A percentile compares a stretch with the other conserved stretches of the same genome.
phyloP scores from a whole-genome alignment of 495 filamentous ascomycete species.

The Penicillium argentinense region DNA sequence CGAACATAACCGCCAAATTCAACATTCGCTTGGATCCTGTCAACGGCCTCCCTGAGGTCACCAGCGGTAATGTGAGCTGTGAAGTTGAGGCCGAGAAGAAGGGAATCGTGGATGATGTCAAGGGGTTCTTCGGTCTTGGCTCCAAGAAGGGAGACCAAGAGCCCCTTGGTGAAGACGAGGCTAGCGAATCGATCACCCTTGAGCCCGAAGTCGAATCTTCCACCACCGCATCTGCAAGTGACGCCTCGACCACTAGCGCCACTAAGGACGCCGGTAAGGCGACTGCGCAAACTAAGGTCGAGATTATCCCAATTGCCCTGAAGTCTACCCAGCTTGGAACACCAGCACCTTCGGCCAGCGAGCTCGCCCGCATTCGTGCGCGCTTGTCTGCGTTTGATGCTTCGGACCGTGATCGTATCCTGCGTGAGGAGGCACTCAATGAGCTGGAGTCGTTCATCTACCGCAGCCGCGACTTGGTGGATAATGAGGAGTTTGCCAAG shows the following conservation, averaged over 20 bases:
- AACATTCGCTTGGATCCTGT: constrained; percentile 67
- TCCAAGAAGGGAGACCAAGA: constrained; percentile 81
- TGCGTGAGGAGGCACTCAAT: constrained; percentile 87
- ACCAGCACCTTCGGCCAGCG: constrained; percentile 50
- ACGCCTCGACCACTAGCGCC: constrained; percentile 46
- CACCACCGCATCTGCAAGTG: constrained; percentile 41
- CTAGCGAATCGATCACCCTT: constrained; percentile 47
- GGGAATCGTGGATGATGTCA: constrained; percentile 86
- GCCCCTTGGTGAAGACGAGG: constrained; percentile 63
- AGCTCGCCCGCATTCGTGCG: constrained; percentile 64
- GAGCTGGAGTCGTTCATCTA: constrained; percentile 94
- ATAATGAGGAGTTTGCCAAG: constrained; percentile 69
- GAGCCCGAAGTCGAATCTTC: constrained; percentile 52
- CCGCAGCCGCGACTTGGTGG: constrained; percentile 75
- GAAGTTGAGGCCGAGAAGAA: constrained; percentile 75
- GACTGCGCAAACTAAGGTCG: constrained; percentile 60
- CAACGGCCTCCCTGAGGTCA: constrained; percentile 81
- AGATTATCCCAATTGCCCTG: constrained; percentile 69
- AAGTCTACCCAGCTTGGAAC: constrained; percentile 62
- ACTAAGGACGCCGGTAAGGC: constrained; percentile 49
- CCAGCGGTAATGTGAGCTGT: constrained; percentile 76
- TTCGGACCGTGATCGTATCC: constrained; percentile 73
- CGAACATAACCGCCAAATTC: constrained; percentile 79
- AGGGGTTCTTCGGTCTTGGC: constrained; percentile 92
- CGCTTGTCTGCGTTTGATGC: constrained; percentile 77